Evolutionary conservation across 495 filamentous ascomycete genomes (phyloP), one percentile per base, ranked within the genome.

Genomic region (Podospora pseudopauciseta): DNA sequence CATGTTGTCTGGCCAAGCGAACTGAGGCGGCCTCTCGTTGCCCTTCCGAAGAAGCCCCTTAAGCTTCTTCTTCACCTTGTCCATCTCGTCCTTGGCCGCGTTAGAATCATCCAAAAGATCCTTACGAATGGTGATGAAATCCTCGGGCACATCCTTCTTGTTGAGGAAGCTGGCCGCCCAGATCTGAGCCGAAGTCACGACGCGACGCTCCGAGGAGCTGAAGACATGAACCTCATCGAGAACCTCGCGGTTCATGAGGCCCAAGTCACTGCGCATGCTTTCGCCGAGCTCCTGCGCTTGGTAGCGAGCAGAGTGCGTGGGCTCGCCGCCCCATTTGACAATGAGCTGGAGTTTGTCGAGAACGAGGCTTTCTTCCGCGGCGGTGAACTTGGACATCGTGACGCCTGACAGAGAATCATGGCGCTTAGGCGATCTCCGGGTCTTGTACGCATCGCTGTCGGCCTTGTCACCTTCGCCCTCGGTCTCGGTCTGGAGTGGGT

Each of bases 71-170:
- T 99, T 99, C 60, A 99, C 95, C 76, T 96, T 97, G 79, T 99
- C 95, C 94, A 97, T 99, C 72, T 96, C 94, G 79, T 98, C 96
- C 77, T 99, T 99, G 64, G 95, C 95, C n/a, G 95, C 95, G 79
- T 99, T 99, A 1, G 93, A 97, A 75, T 99, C 95, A 76, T 99
- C 95, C 6, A 99, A 83, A 2, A 99, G 84, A 77, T 98, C 93
- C 76, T 99, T 99, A 57, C 95, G 87, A 67, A 98, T 86, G 62
- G 88, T 89, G 70, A 97, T 94, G 65, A 89, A 91, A 65, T 95
- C 90, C 56, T 91, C 86, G 0, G 91, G 88, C 18, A 97, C 79
- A 57, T 97, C 90, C 77, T 96, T 94, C 77, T 91, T 86, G 65
- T 93, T 89, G 63, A 97, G 84, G 77, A 99, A 99, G 54, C 92